phyloP scores from a whole-genome alignment of 129 eudicot species.

The Flaveria sonorensis region DNA sequence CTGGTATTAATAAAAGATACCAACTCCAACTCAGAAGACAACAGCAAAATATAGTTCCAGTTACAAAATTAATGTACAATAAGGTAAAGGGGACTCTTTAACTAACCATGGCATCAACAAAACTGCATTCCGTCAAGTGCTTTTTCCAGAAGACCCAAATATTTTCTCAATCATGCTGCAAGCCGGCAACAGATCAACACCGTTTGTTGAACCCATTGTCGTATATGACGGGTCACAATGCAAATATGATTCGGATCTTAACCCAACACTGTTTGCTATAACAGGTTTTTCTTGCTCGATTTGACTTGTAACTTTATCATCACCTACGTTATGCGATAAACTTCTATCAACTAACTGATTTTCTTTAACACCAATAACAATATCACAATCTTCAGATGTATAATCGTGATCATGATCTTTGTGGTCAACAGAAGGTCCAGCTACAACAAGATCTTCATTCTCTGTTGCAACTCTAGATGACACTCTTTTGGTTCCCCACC shows the following conservation, averaged over 20 bases:
- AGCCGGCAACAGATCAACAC: conserved; percentile 55
- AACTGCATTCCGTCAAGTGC: conserved; percentile 11
- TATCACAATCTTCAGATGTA: conserved; percentile 31
- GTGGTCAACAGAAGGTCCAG: conserved; percentile 30
- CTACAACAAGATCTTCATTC: conserved; percentile 38
- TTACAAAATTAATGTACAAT: conserved; percentile 38
- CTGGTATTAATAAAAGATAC: not conserved
- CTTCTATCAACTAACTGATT: not conserved
- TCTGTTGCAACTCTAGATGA: conserved; percentile 19
- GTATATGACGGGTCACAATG: conserved; percentile 47
- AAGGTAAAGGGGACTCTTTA: not conserved
- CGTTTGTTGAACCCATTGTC: conserved; percentile 34
- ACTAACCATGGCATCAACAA: not conserved
- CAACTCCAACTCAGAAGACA: not conserved
- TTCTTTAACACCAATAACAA: conserved; percentile 1
- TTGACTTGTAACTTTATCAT: conserved; percentile 16
- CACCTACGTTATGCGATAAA: not conserved
- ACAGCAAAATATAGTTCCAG: conserved; percentile 12
- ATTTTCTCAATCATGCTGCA: conserved; percentile 59
- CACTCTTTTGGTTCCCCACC: conserved; percentile 39
- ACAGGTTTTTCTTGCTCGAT: conserved; percentile 22
- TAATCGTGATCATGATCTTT: conserved; percentile 17
- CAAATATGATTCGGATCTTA: conserved; percentile 39
- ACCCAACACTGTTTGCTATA: conserved; percentile 23
- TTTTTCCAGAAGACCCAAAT: conserved; percentile 51